Conservation (phyloP, 2,329 filamentous ascomycete genomes). For the Fusarium sp. region DNA sequence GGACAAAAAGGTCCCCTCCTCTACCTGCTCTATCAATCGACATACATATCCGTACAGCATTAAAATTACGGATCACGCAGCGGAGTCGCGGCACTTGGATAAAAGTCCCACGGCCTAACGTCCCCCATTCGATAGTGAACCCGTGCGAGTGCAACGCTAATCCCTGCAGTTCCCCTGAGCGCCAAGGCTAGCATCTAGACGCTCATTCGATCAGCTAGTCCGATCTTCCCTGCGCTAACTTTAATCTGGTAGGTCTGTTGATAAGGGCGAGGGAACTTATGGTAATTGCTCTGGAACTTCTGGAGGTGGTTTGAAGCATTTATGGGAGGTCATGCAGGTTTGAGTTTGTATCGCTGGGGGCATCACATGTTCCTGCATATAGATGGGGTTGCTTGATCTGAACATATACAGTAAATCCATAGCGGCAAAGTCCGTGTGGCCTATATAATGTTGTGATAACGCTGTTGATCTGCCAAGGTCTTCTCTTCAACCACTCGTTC, state of each 20-base stretch:
- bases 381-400: neutral
- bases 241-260: slow-evolving; percentile 9
- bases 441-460: slow-evolving; percentile 11
- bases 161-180: slow-evolving; percentile 8
- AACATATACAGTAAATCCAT: neutral
- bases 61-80: neutral
- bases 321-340: neutral
- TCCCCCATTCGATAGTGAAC: neutral
- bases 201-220: neutral
- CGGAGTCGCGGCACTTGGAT: neutral
- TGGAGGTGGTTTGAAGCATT: neutral
- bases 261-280: slow-evolving; percentile 15
- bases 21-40: neutral
- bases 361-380: neutral
- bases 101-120: neutral
- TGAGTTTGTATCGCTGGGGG: neutral
- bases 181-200: neutral
- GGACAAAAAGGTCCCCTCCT: neutral
- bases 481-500: neutral
- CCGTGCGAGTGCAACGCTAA: neutral
- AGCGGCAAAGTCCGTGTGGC: neutral
- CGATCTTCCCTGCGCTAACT: slow-evolving; percentile 14
- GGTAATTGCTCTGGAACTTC: slow-evolving; percentile 9
- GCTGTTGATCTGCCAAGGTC: slow-evolving; percentile 1
- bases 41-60: neutral